Conservation (phyloP, 306 rosid genomes). For the Vigna angularis region DNA sequence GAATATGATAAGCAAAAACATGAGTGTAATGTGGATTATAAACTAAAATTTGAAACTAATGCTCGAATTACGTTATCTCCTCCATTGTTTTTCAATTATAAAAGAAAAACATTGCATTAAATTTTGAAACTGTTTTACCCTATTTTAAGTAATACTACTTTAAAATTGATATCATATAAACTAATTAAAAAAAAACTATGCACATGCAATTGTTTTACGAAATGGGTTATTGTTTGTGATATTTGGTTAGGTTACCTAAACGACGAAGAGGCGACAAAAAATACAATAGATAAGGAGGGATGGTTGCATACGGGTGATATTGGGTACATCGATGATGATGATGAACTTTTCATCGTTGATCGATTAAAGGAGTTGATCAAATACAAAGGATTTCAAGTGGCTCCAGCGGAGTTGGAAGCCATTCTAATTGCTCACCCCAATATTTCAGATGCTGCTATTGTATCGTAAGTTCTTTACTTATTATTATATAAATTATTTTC, state of each 20-base stretch:
- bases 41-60: too few species aligned
- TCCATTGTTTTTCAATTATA: too few species aligned
- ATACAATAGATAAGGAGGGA: constrained; percentile 57
- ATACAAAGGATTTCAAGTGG: constrained; percentile 75
- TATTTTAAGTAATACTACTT: too few species aligned
- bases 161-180: too few species aligned
- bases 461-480: constrained; percentile 49
- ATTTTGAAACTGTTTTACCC: too few species aligned
- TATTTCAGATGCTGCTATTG: constrained; percentile 72
- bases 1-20: too few species aligned
- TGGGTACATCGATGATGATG: constrained; percentile 63
- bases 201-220: too few species aligned
- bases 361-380: constrained; percentile 73
- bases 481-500: background rate
- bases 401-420: constrained; percentile 86
- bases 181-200: too few species aligned
- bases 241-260: constrained; percentile 60
- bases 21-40: too few species aligned
- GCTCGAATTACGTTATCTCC: too few species aligned
- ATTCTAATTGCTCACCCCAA: constrained; percentile 56
- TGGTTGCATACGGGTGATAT: constrained; percentile 79
- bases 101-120: too few species aligned
- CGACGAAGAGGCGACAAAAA: constrained; percentile 63
- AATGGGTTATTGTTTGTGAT: too few species aligned
- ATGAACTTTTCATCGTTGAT: constrained; percentile 69